These are phyloP conservation scores for Phaeolepiota aurea DNA, from an alignment of 768 basidiomycete species.

Conservation along the genomic window DNA sequence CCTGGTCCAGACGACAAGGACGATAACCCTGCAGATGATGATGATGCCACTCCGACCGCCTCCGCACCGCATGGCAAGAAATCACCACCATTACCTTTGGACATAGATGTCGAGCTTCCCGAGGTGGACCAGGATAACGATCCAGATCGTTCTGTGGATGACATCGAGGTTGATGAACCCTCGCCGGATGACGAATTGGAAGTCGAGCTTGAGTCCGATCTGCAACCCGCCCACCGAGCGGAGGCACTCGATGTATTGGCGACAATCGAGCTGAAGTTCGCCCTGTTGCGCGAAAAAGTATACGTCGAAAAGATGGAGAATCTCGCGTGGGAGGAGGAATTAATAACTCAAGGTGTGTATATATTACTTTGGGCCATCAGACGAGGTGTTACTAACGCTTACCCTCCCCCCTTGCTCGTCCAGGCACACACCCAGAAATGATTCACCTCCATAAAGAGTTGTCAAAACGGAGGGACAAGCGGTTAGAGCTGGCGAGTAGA, in stretches of 20 bases:
- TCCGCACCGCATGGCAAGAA: not conserved
- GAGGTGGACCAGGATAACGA: slow-evolving; percentile 16
- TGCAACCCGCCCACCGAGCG: slow-evolving; percentile 74
- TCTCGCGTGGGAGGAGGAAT: slow-evolving; percentile 78
- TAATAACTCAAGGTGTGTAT: slow-evolving; percentile 66
- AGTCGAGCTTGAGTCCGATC: slow-evolving; percentile 35
- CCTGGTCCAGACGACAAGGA: not conserved
- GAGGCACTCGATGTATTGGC: slow-evolving; percentile 87
- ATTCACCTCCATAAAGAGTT: slow-evolving; percentile 76
- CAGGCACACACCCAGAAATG: slow-evolving; percentile 84
- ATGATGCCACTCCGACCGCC: not conserved
- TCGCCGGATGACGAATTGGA: slow-evolving; percentile 20
- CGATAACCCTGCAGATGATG: not conserved
- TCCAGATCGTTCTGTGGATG: slow-evolving; percentile 14
- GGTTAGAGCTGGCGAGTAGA: slow-evolving; percentile 71
- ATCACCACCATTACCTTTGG: not conserved
- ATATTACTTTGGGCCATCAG: not conserved
- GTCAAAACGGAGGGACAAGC: slow-evolving; percentile 68
- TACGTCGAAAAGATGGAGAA: slow-evolving; percentile 95
- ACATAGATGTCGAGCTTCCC: not conserved
- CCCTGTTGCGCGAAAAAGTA: slow-evolving; percentile 73
- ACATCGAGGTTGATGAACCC: slow-evolving; percentile 16
- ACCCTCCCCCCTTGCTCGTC: slow-evolving; percentile 3
- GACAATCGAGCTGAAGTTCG: slow-evolving; percentile 89
- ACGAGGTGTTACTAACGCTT: not conserved